Percentiles rank a stretch among this genome's conserved stretches.
phyloP scores from a whole-genome alignment of 371 early-diverging fungal species.

The Mortierella sp. region DNA sequence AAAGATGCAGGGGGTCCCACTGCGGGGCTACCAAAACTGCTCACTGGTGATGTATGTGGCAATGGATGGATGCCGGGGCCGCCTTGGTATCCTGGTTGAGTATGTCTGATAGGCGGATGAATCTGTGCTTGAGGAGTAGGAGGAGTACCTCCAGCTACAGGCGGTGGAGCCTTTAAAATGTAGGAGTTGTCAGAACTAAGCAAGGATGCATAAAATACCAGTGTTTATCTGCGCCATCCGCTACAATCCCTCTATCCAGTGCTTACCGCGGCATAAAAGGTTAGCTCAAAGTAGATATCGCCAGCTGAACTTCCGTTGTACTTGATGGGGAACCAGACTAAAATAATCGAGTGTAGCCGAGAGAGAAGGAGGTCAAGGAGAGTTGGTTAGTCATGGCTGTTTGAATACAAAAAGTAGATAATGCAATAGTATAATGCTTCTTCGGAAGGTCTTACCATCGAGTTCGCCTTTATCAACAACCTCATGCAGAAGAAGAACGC shows the following conservation, averaged over 20 bases:
- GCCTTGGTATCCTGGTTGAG: slow-evolving; percentile 40
- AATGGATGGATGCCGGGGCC: slow-evolving; percentile 21
- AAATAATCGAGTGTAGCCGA: too few species aligned
- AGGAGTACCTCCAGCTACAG: slow-evolving; percentile 39
- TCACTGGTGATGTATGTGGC: slow-evolving; percentile 31
- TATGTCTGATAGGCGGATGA: slow-evolving; percentile 36
- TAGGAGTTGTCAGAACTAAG: background rate
- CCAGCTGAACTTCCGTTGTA: slow-evolving; percentile 39
- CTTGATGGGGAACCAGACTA: slow-evolving; percentile 57
- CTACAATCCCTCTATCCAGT: background rate
- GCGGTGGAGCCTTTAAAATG: slow-evolving; percentile 28
- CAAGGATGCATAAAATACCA: background rate
- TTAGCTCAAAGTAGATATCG: slow-evolving; percentile 55
- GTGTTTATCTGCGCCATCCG: background rate
- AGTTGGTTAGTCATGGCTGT: background rate
- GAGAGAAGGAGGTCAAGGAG: too few species aligned
- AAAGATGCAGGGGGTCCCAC: slow-evolving; percentile 29
- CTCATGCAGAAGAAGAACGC: slow-evolving; percentile 40
- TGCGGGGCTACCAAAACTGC: slow-evolving; percentile 37
- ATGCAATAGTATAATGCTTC: too few species aligned
- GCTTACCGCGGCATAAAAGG: slow-evolving; percentile 53
- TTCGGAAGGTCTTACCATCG: slow-evolving; percentile 33
- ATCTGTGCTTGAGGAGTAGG: slow-evolving; percentile 30
- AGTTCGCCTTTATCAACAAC: slow-evolving; percentile 57
- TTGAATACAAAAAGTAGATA: background rate